Evolutionary conservation across 2,329 filamentous ascomycete genomes (phyloP), one percentile per base, ranked within the genome.

Genomic region (Zasmidium angulare): DNA sequence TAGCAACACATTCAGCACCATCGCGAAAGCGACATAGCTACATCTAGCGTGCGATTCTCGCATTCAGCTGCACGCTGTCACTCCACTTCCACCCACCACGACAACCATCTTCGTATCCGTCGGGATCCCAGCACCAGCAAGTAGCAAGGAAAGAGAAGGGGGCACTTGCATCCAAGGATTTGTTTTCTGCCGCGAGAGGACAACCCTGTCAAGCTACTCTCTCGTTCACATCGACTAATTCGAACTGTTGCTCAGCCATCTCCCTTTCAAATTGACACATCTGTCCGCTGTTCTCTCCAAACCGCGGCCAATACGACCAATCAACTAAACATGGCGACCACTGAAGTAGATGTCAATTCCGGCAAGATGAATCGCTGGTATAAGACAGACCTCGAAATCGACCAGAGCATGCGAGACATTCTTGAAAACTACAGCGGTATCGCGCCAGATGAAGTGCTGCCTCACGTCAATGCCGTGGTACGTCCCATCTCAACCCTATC

Each of bases 371-470:
- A 17, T 17, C 36, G 36, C 36, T 43, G 36, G 36, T 43, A 43
- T 17, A 43, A 43, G 14, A 7, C 11, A 7, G 36, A 43, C n/a
- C 36, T 43, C 36, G 36, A 43, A 7, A 19, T 43, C 36, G 14
- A 43, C 36, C 12, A 43, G 12, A 43, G n/a, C 12, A 10, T 43
- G 3, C 11, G 36, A 43, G 36, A 43, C 3, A 43, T 43, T 17
- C 14, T 43, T 7, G 36, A 43, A 17, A 55, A 55, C 2, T 55
- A 55, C 29, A 26, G 40, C 21, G 53, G 53, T n/a, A 55, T 55
- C 17, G 22, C 53, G 3, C 12, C 23, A 21, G 40, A 47, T 21
- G 4, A 48, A 29, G 19, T 55, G 2, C n/a, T 31, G 22, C 7
- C 46, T 21, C 53, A 55, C 36, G 17, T 55, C 24, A 12, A 12